These are phyloP conservation scores for Tulasnella calospora DNA, from an alignment of 768 basidiomycete genomes.

Conservation along the genomic window DNA sequence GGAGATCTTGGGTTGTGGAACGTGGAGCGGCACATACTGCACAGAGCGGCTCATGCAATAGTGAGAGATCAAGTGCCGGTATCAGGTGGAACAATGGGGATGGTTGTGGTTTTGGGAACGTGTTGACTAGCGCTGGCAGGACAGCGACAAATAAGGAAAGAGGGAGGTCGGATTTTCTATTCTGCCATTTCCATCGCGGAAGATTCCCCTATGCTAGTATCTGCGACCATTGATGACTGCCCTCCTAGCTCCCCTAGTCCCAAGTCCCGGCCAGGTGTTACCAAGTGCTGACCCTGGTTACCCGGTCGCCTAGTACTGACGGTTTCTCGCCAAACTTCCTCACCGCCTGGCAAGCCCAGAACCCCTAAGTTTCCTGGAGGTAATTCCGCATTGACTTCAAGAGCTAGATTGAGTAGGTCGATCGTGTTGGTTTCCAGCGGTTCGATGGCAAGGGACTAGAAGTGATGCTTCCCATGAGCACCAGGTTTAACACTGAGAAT, in stretches of 20 bases:
- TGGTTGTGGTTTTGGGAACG: background rate
- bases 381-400: slow-evolving; percentile 39
- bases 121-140: background rate
- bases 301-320: slow-evolving; percentile 4
- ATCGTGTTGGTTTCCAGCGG: slow-evolving; percentile 77
- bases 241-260: background rate
- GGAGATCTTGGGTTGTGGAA: background rate
- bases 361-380: slow-evolving; percentile 19
- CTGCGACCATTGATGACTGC: background rate
- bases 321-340: background rate
- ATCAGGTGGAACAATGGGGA: background rate
- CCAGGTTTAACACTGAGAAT: background rate
- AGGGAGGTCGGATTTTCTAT: background rate
- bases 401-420: slow-evolving; percentile 74
- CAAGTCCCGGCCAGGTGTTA: background rate
- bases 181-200: slow-evolving; percentile 14
- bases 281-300: background rate
- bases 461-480: background rate
- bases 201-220: background rate
- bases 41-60: background rate
- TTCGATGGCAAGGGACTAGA: slow-evolving; percentile 69
- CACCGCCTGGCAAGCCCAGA: slow-evolving; percentile 22
- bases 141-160: background rate
- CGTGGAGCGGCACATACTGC: background rate
- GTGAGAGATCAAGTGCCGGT: background rate